A percentile compares a stretch with the other conserved stretches of the same genome.
Evolutionary conservation across 2,329 filamentous ascomycete genomes (phyloP).

Genomic region (Monilinia aucupariae): DNA sequence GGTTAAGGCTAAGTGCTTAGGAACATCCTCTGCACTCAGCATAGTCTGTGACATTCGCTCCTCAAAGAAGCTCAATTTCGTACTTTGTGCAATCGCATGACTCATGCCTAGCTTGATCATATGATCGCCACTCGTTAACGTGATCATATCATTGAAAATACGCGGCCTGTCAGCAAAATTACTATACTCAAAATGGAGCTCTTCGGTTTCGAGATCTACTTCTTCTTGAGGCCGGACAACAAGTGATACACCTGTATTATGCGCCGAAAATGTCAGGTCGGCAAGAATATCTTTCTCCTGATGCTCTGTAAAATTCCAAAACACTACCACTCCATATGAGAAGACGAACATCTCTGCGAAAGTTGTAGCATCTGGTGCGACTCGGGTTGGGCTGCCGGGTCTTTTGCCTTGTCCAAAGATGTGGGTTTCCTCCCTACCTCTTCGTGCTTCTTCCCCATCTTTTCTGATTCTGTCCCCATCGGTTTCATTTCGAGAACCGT

Average conservation of each 20-base stretch:
- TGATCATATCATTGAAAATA: slow-evolving; percentile 99
- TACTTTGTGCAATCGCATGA: slow-evolving; percentile 95
- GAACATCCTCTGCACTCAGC: slow-evolving; percentile 86
- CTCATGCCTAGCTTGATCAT: slow-evolving; percentile 99
- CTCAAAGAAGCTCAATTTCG: slow-evolving; percentile 92
- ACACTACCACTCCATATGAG: slow-evolving; percentile 93
- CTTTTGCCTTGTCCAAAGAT: slow-evolving; percentile 38
- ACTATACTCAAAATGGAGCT: slow-evolving; percentile 98
- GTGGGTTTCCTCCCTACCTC: slow-evolving; percentile 36
- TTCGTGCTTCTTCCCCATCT: slow-evolving; percentile 30
- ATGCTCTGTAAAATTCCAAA: slow-evolving; percentile 96
- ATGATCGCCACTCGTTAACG: slow-evolving; percentile 85
- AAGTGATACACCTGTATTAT: slow-evolving; percentile 59
- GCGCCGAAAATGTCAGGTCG: slow-evolving; percentile 82
- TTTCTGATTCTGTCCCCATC: slow-evolving; percentile 33
- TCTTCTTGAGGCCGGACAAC: slow-evolving; percentile 76
- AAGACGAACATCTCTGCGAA: slow-evolving; percentile 97
- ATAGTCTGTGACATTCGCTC: slow-evolving; percentile 94
- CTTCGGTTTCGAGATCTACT: slow-evolving; percentile 92
- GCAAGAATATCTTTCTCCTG: slow-evolving; percentile 96
- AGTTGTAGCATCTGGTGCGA: slow-evolving; percentile 65
- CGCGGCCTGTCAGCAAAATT: slow-evolving; percentile 77
- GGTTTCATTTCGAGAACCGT: slow-evolving; percentile 42
- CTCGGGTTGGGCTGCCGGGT: slow-evolving; percentile 49
- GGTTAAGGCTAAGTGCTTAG: slow-evolving; percentile 80